Conservation (phyloP, 2,329 filamentous ascomycete genomes). For the Bipolaris cookei region DNA sequence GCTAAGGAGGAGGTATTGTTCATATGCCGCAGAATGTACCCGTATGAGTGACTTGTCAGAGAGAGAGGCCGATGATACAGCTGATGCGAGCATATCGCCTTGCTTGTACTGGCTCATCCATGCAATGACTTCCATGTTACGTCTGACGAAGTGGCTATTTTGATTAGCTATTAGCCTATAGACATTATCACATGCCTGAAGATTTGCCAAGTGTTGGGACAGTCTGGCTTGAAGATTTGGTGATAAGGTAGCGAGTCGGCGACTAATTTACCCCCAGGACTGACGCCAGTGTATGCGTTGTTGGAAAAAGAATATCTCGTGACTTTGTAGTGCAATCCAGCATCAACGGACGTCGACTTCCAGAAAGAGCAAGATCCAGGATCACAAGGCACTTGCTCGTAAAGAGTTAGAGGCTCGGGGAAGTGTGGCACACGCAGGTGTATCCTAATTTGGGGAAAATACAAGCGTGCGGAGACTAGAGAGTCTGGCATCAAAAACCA, state of each 20-base stretch:
- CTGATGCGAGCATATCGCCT: constrained; percentile 1
- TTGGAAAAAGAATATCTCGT: constrained; percentile 1
- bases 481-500: constrained; percentile 2
- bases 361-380: constrained; percentile 7
- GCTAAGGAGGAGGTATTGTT: constrained; percentile 1
- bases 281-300: constrained; percentile 4
- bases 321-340: background rate
- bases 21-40: background rate
- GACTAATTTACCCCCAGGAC: background rate
- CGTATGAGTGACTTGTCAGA: background rate
- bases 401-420: background rate
- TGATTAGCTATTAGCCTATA: constrained; percentile 1
- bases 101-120: constrained; percentile 3
- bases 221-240: background rate
- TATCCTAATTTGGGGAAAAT: constrained; percentile 3
- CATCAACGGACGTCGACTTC: background rate
- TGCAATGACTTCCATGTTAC: background rate
- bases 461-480: constrained; percentile 1
- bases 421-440: constrained; percentile 8
- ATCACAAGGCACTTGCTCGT: background rate
- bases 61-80: constrained; percentile 11
- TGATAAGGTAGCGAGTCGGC: background rate
- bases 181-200: constrained; percentile 5
- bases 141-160: background rate
- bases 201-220: constrained; percentile 7